A percentile compares a stretch with the other conserved stretches of the same genome.
Evolutionary conservation across 306 rosid genomes (phyloP).

Genomic region (Rosa chinensis): DNA sequence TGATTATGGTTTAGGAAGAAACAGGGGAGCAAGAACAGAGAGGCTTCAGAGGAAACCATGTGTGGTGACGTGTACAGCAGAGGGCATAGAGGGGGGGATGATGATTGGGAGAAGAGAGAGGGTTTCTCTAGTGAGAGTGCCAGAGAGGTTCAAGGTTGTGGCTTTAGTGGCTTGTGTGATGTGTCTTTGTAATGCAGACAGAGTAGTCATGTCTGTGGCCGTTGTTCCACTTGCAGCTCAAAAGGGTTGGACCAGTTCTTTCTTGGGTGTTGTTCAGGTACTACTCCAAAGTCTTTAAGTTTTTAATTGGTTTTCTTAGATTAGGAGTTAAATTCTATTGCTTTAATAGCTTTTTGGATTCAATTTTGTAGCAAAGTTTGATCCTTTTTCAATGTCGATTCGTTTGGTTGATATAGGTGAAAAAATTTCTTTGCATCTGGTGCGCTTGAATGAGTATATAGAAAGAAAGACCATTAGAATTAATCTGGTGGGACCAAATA

Average conservation of each 20-base stretch:
- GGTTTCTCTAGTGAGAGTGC: constrained; percentile 23
- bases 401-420: neutral
- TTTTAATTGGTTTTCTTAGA: neutral
- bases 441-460: neutral
- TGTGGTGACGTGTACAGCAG: constrained; percentile 56
- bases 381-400: neutral
- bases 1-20: constrained; percentile 1
- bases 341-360: neutral
- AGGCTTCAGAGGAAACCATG: constrained; percentile 17
- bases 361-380: neutral
- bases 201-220: constrained; percentile 97
- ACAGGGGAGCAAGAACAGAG: constrained; percentile 21
- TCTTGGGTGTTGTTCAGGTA: constrained; percentile 93
- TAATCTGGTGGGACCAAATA: neutral
- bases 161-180: constrained; percentile 69
- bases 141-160: constrained; percentile 87
- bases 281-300: neutral
- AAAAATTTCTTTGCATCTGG: neutral
- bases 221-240: constrained; percentile 80
- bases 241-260: constrained; percentile 80
- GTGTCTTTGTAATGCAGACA: constrained; percentile 89
- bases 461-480: neutral
- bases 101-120: constrained; percentile 41
- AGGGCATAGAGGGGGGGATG: constrained; percentile 62
- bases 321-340: neutral